Evolutionary conservation across 495 filamentous ascomycete genomes (phyloP).

Genomic region (Neurospora sp.): DNA sequence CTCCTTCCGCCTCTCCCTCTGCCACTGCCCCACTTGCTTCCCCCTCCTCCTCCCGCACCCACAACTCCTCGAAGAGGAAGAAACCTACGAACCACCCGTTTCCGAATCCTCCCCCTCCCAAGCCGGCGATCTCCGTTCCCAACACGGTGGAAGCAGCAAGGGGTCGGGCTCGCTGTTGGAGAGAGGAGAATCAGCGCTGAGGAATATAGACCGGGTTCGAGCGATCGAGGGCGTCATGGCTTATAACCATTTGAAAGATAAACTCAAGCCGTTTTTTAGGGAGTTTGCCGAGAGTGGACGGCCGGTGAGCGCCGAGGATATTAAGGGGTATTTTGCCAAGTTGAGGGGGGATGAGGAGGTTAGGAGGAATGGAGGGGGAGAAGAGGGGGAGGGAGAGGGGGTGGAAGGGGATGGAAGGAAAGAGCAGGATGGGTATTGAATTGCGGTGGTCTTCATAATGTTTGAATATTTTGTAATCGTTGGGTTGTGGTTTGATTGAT

Average conservation of each 20-base stretch:
- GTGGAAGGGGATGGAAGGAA: conserved; percentile 35
- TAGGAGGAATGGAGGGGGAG: conserved; percentile 30
- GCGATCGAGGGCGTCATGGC: conserved; percentile 97
- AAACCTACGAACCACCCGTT: conserved; percentile 80
- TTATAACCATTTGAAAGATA: conserved; percentile 90
- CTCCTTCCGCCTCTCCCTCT: conserved; percentile 65
- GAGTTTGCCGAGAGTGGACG: conserved; percentile 87
- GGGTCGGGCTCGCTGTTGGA: conserved; percentile 68
- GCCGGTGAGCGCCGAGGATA: conserved; percentile 83
- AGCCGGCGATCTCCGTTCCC: not conserved
- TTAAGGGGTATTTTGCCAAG: conserved; percentile 92
- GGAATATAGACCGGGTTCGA: conserved; percentile 78
- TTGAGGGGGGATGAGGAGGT: conserved; percentile 71
- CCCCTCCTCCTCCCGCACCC: conserved; percentile 56
- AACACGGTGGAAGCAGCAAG: conserved; percentile 38
- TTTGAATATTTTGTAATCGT: not conserved
- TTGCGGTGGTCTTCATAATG: not conserved
- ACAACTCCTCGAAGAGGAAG: conserved; percentile 87
- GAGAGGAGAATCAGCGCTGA: conserved; percentile 80
- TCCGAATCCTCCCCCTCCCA: conserved; percentile 30
- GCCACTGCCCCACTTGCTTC: conserved; percentile 73
- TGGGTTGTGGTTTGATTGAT: not conserved
- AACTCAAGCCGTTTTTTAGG: conserved; percentile 81
- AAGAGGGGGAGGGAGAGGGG: conserved; percentile 30
- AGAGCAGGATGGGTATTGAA: conserved; percentile 52